Base-by-base conservation (phyloP, 2,329 filamentous ascomycete species). In the Phyllosticta citriasiana region DNA sequence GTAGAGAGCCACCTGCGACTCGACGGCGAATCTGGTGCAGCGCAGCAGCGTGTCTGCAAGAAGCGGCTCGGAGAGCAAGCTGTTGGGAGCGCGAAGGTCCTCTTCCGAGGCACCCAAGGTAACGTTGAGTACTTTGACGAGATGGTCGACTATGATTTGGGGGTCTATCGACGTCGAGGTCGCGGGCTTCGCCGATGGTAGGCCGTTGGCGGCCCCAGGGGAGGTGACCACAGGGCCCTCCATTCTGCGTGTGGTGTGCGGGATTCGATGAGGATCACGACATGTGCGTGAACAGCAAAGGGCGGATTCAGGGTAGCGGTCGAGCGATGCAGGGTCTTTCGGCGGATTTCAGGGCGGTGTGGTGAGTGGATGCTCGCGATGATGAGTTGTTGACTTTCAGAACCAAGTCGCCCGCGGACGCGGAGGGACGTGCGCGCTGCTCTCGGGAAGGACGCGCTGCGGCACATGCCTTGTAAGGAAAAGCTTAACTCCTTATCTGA, bases 1-100 rank as follows among this genome's bases (percentile, higher is more conserved):
- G 76, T 97, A 97, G 65, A 99, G 80, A 60, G 88, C 91, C 64
- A 88, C 86, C 77, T 96, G 91, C 62, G 88, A 82, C 76, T 99
- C 95, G 64, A 86, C 85, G 62, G 91, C 91, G 76, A 97, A 97
- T 69, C 92, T 88, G 66, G 86, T 85, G 75, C 93, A 97, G 78
- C 91, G 84, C 72, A 91, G 86, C 61, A 96, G 78, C 6, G 94
- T 97, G 68, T 97, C 93, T 59, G 81, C 78, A 67, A 90, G 83
- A 67, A 82, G 84, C 62, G 80, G 76, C 69, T 86, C 81, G 62
- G 91, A 91, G 64, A 99, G 81, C 75, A 99, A 80, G 78, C 90
- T 97, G 64, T 89, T 91, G 16, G 86, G 79, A 65, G 84, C 83
- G 73, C 93, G 86, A 60, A 99, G 84, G 71, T 99, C 93, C 64